These are phyloP conservation scores for Heterobasidion occidentale DNA, from an alignment of 1,284 basidiomycete species.

Conservation along the genomic window DNA sequence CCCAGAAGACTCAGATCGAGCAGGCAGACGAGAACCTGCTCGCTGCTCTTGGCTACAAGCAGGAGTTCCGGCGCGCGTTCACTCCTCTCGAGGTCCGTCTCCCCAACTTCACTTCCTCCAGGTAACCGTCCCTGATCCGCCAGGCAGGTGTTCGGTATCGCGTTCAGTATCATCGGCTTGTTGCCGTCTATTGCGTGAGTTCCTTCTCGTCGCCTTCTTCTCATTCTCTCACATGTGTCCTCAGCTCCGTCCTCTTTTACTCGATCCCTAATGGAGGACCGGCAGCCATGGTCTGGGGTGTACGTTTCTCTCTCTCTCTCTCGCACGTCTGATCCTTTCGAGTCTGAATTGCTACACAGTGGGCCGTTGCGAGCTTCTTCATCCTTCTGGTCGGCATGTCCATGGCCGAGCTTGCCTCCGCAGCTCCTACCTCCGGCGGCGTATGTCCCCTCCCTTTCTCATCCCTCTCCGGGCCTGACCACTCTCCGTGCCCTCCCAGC, in stretches of 20 bases:
- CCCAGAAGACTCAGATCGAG: slow-evolving; percentile 11
- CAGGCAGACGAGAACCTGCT: slow-evolving; percentile 33
- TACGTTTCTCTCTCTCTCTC: slow-evolving; percentile 27
- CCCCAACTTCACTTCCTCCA: not conserved
- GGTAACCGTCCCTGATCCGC: not conserved
- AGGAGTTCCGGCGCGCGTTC: slow-evolving; percentile 66
- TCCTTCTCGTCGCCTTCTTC: slow-evolving; percentile 21
- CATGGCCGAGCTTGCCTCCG: slow-evolving; percentile 66
- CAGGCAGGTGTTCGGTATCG: slow-evolving; percentile 50
- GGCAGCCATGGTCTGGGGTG: slow-evolving; percentile 78
- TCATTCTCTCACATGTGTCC: slow-evolving; percentile 9
- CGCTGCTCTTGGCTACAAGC: slow-evolving; percentile 52
- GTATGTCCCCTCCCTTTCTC: too few species aligned
- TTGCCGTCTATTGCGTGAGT: slow-evolving; percentile 30
- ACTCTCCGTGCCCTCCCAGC: slow-evolving; percentile 20
- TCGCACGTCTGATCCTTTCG: not conserved
- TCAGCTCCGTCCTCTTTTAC: slow-evolving; percentile 61
- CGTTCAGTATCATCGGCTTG: slow-evolving; percentile 58
- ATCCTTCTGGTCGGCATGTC: slow-evolving; percentile 57
- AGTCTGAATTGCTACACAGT: slow-evolving; percentile 26
- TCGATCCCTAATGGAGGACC: slow-evolving; percentile 74
- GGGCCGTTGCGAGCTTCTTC: slow-evolving; percentile 49
- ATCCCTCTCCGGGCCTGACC: slow-evolving; percentile 26
- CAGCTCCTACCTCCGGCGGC: slow-evolving; percentile 70
- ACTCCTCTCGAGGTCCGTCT: slow-evolving; percentile 44